These are phyloP conservation scores for Ceratobasidium sp. DNA, from an alignment of 1,284 basidiomycete species.

Conservation along the genomic window DNA sequence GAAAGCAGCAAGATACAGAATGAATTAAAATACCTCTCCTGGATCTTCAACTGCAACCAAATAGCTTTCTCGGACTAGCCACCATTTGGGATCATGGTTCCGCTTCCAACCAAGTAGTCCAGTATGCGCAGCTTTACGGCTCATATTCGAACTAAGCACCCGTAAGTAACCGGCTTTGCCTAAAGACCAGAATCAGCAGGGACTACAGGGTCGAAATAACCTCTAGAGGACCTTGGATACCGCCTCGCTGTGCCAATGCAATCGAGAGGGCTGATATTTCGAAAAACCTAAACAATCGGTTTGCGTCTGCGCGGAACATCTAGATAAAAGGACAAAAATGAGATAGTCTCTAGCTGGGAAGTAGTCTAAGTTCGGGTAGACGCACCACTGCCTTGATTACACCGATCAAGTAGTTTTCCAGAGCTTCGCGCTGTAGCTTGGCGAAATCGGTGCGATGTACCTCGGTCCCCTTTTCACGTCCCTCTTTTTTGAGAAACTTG, in stretches of 20 bases:
- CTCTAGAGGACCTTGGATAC: constrained; percentile 61
- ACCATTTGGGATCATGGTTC: constrained; percentile 87
- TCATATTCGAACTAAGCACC: constrained; percentile 60
- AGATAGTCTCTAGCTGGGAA: constrained; percentile 4
- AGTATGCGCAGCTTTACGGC: constrained; percentile 62
- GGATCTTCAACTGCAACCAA: constrained; percentile 89
- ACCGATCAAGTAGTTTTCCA: constrained; percentile 91
- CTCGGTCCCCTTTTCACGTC: constrained; percentile 65
- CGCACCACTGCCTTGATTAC: constrained; percentile 90
- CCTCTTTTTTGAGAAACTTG: constrained; percentile 78
- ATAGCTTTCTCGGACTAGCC: constrained; percentile 93
- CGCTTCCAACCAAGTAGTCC: constrained; percentile 68
- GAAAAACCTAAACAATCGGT: constrained; percentile 93
- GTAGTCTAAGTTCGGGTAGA: constrained; percentile 48
- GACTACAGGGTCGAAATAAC: background rate
- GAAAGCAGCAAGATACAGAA: background rate
- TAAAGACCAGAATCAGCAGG: constrained; percentile 4
- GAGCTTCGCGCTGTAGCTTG: constrained; percentile 78
- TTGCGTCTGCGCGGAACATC: constrained; percentile 97
- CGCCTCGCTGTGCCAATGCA: constrained; percentile 84
- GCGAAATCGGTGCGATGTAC: constrained; percentile 79
- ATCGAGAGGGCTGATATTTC: constrained; percentile 94
- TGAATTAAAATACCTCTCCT: constrained; percentile 73
- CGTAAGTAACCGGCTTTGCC: constrained; percentile 91
- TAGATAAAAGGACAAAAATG: constrained; percentile 57